Percentiles rank a stretch among this genome's conserved stretches.
Evolutionary conservation across 331 rosid species (phyloP).

Genomic region (Quercus lobata): DNA sequence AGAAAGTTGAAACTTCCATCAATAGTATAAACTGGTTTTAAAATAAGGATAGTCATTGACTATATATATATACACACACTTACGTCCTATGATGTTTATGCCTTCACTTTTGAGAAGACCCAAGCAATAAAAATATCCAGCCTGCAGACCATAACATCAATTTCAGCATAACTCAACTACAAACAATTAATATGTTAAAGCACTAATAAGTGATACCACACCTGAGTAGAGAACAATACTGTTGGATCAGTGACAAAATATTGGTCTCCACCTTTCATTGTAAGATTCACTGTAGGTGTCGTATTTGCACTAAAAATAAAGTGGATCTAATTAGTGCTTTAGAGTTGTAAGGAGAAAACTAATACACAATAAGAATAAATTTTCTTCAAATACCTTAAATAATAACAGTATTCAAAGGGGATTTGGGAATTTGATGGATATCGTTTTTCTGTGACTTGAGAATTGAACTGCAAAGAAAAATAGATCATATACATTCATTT

Average conservation of each 20-base stretch:
- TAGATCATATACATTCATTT: background rate
- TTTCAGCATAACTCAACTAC: conserved; percentile 2
- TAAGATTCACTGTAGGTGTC: conserved; percentile 47
- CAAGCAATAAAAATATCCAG: background rate
- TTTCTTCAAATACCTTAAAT: conserved; percentile 38
- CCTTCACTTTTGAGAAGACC: conserved; percentile 34
- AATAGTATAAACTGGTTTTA: background rate
- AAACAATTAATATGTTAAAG: background rate
- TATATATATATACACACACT: conserved; percentile 13
- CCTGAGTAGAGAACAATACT: background rate
- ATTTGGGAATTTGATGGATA: conserved; percentile 11
- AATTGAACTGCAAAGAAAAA: conserved; percentile 52
- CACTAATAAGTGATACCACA: background rate
- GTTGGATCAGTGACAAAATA: conserved; percentile 36
- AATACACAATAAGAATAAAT: background rate
- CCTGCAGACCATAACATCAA: conserved; percentile 16
- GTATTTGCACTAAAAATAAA: conserved; percentile 41
- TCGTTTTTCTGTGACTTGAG: conserved; percentile 29
- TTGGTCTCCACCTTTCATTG: conserved; percentile 68
- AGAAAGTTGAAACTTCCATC: background rate
- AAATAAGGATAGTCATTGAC: background rate
- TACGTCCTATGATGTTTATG: conserved; percentile 52
- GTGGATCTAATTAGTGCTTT: conserved; percentile 19
- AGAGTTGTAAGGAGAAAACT: background rate
- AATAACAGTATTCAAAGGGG: conserved; percentile 83